A percentile compares a stretch with the other conserved stretches of the same genome.
Evolutionary conservation across 1,139 yeast species (phyloP).

Genomic region (Blastobotrys aristatus): DNA sequence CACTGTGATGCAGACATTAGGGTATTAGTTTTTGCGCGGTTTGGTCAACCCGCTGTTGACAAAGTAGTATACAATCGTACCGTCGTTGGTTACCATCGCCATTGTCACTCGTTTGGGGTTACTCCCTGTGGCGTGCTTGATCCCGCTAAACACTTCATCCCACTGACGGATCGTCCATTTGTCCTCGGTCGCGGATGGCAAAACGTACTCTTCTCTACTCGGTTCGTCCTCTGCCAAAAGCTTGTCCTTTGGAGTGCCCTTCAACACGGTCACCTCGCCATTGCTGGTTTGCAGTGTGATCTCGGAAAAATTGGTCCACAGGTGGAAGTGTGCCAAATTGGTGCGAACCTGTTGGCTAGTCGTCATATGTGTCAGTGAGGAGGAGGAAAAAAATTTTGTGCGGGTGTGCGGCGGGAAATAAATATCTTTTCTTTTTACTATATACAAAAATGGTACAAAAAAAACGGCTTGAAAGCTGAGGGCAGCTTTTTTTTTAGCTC

Average conservation of each 20-base stretch:
- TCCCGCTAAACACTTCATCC: conserved; percentile 29
- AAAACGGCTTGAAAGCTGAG: too few species aligned
- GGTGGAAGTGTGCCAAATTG: conserved; percentile 50
- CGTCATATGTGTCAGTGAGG: conserved; percentile 1
- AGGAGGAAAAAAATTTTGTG: not conserved
- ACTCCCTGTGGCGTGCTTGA: conserved; percentile 22
- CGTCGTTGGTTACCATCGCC: conserved; percentile 58
- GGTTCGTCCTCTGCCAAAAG: conserved; percentile 32
- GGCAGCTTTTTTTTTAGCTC: too few species aligned
- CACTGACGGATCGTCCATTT: conserved; percentile 34
- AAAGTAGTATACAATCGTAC: conserved; percentile 63
- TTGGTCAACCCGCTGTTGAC: conserved; percentile 57
- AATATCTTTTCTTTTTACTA: not conserved
- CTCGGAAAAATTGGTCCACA: conserved; percentile 44
- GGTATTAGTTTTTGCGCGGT: conserved; percentile 47
- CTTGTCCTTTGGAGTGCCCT: conserved; percentile 33
- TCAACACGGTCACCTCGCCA: conserved; percentile 17
- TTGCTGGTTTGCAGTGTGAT: conserved; percentile 15
- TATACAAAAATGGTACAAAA: not conserved
- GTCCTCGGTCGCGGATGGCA: conserved; percentile 28
- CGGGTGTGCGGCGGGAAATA: not conserved
- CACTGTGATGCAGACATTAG: not conserved
- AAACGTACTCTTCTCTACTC: conserved; percentile 24
- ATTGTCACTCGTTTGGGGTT: conserved; percentile 45
- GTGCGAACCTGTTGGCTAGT: conserved; percentile 16